Percentiles rank a stretch among this genome's conserved stretches.
phyloP scores from a whole-genome alignment of 2,329 filamentous ascomycete species.

The Aspergillus puulaauensis region DNA sequence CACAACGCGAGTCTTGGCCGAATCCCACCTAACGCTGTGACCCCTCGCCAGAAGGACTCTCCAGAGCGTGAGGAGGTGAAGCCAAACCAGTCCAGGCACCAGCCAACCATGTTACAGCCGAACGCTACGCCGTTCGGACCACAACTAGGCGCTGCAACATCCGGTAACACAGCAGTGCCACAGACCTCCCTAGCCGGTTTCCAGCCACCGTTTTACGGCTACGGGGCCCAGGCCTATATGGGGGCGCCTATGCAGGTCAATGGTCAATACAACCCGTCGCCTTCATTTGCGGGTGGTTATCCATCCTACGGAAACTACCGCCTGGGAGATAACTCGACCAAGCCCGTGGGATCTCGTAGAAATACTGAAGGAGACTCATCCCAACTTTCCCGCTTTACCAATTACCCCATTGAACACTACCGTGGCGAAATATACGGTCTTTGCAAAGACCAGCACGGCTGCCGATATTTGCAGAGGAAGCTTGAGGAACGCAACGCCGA shows the following conservation, averaged over 20 bases:
- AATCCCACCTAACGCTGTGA: conserved; percentile 66
- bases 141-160: conserved; percentile 45
- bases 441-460: conserved; percentile 98
- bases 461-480: conserved; percentile 95
- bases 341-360: conserved; percentile 68
- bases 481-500: conserved; percentile 84
- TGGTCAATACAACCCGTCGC: conserved; percentile 54
- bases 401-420: conserved; percentile 77
- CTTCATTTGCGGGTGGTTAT: conserved; percentile 52
- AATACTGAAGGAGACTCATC: conserved; percentile 48
- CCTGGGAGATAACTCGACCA: conserved; percentile 71
- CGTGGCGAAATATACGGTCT: conserved; percentile 81
- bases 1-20: conserved; percentile 82
- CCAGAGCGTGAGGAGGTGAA: conserved; percentile 48
- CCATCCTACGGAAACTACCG: conserved; percentile 55
- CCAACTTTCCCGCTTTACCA: conserved; percentile 75
- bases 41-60: conserved; percentile 55
- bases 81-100: conserved; percentile 54
- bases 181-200: conserved; percentile 37
- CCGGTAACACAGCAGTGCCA: conserved; percentile 22
- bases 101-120: conserved; percentile 74
- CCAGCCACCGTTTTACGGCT: conserved; percentile 48
- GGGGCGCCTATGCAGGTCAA: conserved; percentile 44
- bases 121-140: conserved; percentile 79
- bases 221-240: conserved; percentile 56